Evolutionary conservation across 495 filamentous ascomycete genomes (phyloP), one percentile per base, ranked within the genome.

Genomic region (Niebla homalea): DNA sequence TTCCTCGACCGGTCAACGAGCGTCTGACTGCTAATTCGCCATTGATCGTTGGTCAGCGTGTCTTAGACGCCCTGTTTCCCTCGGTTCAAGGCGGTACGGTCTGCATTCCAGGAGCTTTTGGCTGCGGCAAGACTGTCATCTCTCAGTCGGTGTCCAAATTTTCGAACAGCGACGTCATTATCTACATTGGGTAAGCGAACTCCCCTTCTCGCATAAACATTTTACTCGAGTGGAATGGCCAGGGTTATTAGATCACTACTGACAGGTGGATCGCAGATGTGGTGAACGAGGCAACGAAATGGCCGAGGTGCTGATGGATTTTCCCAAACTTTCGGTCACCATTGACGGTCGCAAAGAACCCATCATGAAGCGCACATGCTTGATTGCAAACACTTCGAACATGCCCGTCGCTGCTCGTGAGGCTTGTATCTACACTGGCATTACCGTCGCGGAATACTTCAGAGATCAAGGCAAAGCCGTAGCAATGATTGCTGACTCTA

Each of bases 251-350:
- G 36, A 57, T 89, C 11, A 40, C 11, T 40, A 40, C 37, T 40
- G 37, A 40, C 37, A 12, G 37, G 37, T 40, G 5, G 5, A 40
- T 40, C 19, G 19, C 11, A 40, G 92, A 41, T 95, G 90, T 62
- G 92, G 92, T 60, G 92, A 99, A 74, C 88, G 92, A 54, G 92
- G 92, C 58, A 99, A 97, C 63, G 92, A 97, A 69, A 99, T 99
- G 92, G 92, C 92, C 54, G 92, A 99, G 76, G 92, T 99, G 53
- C 78, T 99, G 75, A 96, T 94, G 86, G 92, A 99, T 67, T 99
- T 99, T 78, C 92, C 92, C 39, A 87, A 32, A 6, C 84, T 98
- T 51, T 81, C 83, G 23, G 97, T 97, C 66, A 77, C 86, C n/a
- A 75, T 96, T 52, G 77, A 89, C 21, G 92, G 92, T 57, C 87